These are phyloP conservation scores for Fusarium buharicum DNA, from an alignment of 2,329 filamentous ascomycete genomes.

Conservation along the genomic window DNA sequence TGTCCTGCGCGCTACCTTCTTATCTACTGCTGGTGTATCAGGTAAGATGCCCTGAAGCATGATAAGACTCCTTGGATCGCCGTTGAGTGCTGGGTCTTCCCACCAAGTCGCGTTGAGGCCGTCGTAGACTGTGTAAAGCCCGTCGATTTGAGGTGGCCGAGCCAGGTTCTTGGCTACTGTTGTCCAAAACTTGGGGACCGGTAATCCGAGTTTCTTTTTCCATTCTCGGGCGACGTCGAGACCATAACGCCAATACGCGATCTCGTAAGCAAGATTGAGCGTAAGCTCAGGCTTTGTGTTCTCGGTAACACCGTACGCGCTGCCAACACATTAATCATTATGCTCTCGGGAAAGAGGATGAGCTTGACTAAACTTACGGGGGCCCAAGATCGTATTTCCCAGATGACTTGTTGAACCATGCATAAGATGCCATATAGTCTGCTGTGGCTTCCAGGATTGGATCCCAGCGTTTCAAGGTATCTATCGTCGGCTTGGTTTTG, in stretches of 20 bases:
- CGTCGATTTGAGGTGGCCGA: conserved; percentile 60
- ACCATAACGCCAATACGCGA: conserved; percentile 71
- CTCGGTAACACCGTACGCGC: conserved; percentile 60
- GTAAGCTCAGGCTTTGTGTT: conserved; percentile 68
- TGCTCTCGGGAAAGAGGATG: neutral
- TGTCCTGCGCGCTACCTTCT: conserved; percentile 50
- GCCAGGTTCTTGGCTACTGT: conserved; percentile 63
- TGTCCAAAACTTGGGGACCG: conserved; percentile 58
- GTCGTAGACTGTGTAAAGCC: conserved; percentile 66
- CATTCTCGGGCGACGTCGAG: conserved; percentile 64
- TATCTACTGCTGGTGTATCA: conserved; percentile 52
- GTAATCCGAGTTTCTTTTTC: conserved; percentile 59
- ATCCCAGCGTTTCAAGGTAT: conserved; percentile 64
- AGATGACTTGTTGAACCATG: conserved; percentile 63
- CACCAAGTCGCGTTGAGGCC: conserved; percentile 59
- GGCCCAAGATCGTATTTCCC: conserved; percentile 61
- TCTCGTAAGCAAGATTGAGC: conserved; percentile 68
- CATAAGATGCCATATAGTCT: conserved; percentile 69
- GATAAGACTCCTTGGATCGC: conserved; percentile 58
- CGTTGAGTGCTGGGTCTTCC: conserved; percentile 49
- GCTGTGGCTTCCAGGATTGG: conserved; percentile 61
- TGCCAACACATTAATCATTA: neutral
- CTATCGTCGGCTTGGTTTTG: conserved; percentile 38
- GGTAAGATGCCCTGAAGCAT: conserved; percentile 59
- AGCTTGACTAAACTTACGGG: conserved; percentile 41